Percentiles rank a stretch among this genome's conserved stretches.
phyloP scores from a whole-genome alignment of 2,329 filamentous ascomycete genomes.

The Zymoseptoria pseudotritici region DNA sequence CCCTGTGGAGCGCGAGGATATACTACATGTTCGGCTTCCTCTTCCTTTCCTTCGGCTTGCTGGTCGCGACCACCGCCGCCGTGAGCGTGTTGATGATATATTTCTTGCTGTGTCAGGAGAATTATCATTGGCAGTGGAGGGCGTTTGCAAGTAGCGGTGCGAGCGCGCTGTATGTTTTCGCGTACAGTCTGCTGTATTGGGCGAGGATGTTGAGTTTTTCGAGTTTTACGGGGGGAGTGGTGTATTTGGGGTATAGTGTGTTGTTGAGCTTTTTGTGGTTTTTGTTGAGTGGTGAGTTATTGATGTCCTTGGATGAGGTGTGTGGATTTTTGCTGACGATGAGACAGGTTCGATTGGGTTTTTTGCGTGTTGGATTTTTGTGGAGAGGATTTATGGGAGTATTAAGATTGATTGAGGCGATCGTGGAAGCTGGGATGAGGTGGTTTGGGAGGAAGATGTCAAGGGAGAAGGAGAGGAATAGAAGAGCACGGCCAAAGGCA shows the following conservation, averaged over 20 bases:
- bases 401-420: conserved; percentile 82
- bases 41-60: conserved; percentile 93
- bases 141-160: conserved; percentile 87
- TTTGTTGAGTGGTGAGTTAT: conserved; percentile 75
- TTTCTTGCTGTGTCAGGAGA: conserved; percentile 89
- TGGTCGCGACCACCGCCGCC: conserved; percentile 90
- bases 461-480: no score
- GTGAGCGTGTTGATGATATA: conserved; percentile 94
- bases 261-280: conserved; percentile 88
- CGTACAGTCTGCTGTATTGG: conserved; percentile 87
- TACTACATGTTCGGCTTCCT: conserved; percentile 99
- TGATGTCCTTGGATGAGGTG: neutral
- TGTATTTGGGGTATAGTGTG: conserved; percentile 89
- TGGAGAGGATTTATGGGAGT: conserved; percentile 88
- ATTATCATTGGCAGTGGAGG: conserved; percentile 99
- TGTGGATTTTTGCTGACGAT: conserved; percentile 9
- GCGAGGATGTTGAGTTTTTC: conserved; percentile 78
- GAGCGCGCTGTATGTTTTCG: conserved; percentile 84
- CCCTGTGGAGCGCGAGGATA: conserved; percentile 96
- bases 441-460: neutral
- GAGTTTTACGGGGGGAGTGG: conserved; percentile 74
- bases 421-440: neutral
- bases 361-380: conserved; percentile 90
- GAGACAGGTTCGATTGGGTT: conserved; percentile 81
- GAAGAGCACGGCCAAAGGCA: no score